These are phyloP conservation scores for Parmales sp. DNA, from an alignment of 108 stramenopile species.

Conservation along the genomic window DNA sequence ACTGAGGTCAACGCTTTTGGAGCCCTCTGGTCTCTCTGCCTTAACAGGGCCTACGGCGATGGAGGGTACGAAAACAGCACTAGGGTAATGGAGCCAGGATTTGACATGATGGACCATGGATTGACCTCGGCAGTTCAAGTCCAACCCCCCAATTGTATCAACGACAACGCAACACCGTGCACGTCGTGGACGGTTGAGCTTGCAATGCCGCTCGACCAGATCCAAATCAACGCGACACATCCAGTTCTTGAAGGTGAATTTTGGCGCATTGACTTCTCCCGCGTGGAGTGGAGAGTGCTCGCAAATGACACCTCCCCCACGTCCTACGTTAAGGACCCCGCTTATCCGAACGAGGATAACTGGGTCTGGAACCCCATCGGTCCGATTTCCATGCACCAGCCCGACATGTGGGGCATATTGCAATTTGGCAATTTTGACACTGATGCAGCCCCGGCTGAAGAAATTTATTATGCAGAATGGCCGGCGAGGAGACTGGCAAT, in stretches of 20 bases:
- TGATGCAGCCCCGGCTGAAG: not conserved
- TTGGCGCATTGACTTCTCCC: not conserved
- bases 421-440: not conserved
- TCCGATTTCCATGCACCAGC: not conserved
- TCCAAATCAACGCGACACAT: not conserved
- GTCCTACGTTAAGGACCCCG: not conserved
- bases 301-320: not conserved
- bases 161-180: not conserved
- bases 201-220: not conserved
- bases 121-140: not conserved
- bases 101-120: not conserved
- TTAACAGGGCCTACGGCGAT: not conserved
- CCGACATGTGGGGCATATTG: constrained; percentile 4
- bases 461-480: not conserved
- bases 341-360: not conserved
- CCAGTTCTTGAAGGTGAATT: not conserved
- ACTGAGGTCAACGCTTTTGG: not conserved
- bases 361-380: not conserved
- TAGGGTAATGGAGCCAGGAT: not conserved
- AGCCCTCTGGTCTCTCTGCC: not conserved
- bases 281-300: not conserved
- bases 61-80: not conserved
- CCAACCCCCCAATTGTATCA: not conserved
- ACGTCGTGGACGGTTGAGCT: not conserved
- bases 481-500: not conserved